Evolutionary conservation across 2,329 filamentous ascomycete genomes (phyloP).

Genomic region (Onygena corvina): DNA sequence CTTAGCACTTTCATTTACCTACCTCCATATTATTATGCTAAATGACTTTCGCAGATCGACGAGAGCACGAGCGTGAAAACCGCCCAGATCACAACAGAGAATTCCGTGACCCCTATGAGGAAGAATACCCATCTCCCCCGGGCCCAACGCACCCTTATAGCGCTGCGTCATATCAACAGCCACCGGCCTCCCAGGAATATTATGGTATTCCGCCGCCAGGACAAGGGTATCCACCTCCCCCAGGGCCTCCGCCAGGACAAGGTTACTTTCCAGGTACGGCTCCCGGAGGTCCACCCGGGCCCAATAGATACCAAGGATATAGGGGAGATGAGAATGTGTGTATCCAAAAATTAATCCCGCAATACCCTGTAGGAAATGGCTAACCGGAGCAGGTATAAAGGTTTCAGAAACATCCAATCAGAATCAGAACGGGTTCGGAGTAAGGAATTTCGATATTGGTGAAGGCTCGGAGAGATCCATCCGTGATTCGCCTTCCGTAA

Average conservation of each 20-base stretch:
- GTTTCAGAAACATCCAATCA: not conserved
- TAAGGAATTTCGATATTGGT: not conserved
- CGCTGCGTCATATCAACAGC: conserved; percentile 16
- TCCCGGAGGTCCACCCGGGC: conserved; percentile 22
- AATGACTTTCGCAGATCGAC: not conserved
- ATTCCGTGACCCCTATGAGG: conserved; percentile 20
- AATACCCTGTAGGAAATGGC: conserved; percentile 6
- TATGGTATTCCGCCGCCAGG: conserved; percentile 3
- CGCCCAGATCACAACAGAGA: not conserved
- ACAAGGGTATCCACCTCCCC: conserved; percentile 33
- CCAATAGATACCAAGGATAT: conserved; percentile 30
- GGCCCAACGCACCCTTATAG: conserved; percentile 28
- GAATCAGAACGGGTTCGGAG: conserved; percentile 9
- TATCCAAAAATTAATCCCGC: conserved; percentile 22
- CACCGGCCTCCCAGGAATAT: conserved; percentile 4
- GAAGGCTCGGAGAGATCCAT: not conserved
- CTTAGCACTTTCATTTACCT: not conserved
- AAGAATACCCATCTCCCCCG: conserved; percentile 26
- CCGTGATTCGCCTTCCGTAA: not conserved
- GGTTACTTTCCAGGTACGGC: conserved; percentile 28
- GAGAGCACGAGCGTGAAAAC: not conserved
- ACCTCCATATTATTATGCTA: not conserved
- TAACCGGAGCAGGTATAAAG: conserved; percentile 6
- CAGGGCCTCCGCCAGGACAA: conserved; percentile 27
- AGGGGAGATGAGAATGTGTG: conserved; percentile 42